A percentile compares a stretch with the other conserved stretches of the same genome.
These are phyloP conservation scores for Prunus fruticosa DNA, from an alignment of 306 rosid species.

Conservation along the genomic window DNA sequence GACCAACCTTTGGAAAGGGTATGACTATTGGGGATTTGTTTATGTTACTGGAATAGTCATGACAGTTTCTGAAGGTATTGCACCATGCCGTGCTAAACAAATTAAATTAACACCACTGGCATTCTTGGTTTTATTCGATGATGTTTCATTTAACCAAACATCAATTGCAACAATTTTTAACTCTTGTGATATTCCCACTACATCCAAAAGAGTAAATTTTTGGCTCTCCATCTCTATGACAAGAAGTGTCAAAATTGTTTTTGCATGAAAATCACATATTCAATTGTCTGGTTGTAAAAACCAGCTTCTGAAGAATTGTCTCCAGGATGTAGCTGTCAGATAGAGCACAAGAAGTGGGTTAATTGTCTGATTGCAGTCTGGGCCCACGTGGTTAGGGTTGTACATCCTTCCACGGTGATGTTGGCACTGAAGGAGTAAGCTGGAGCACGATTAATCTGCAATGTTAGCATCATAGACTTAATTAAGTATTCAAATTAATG, in stretches of 20 bases:
- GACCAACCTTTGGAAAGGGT: constrained; percentile 67
- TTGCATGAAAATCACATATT: constrained; percentile 52
- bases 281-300: constrained; percentile 32
- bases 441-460: constrained; percentile 76
- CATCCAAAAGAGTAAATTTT: constrained; percentile 61
- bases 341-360: constrained; percentile 65
- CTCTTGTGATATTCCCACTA: constrained; percentile 58
- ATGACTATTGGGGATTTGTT: constrained; percentile 55
- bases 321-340: constrained; percentile 30
- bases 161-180: constrained; percentile 53
- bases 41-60: constrained; percentile 71
- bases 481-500: constrained; percentile 1
- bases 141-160: constrained; percentile 44
- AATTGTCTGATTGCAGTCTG: constrained; percentile 76
- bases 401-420: constrained; percentile 81
- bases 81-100: constrained; percentile 83
- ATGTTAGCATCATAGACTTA: constrained; percentile 12
- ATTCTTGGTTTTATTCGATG: constrained; percentile 35
- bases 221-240: constrained; percentile 54
- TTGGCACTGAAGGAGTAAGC: constrained; percentile 71
- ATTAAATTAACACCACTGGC: constrained; percentile 43
- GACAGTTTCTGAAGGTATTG: constrained; percentile 63
- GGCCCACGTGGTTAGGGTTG: constrained; percentile 65
- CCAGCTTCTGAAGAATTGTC: constrained; percentile 28
- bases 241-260: constrained; percentile 53